phyloP scores from a whole-genome alignment of 441 rosid species.

The Corymbia calophylla region DNA sequence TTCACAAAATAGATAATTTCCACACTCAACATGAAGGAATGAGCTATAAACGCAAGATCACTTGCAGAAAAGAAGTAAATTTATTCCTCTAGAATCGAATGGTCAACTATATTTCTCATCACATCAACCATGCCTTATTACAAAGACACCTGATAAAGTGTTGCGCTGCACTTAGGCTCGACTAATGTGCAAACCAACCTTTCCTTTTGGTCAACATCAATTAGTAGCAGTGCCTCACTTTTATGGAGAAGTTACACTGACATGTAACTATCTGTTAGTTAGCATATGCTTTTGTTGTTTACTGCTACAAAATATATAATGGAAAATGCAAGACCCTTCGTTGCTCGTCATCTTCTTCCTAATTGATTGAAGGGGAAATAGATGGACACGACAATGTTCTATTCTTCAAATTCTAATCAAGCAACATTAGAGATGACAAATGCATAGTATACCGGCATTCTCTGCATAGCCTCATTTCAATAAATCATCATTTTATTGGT shows the following conservation, averaged over 20 bases:
- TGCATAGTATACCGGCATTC: background rate
- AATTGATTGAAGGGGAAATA: background rate
- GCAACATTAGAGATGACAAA: background rate
- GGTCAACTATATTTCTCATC: background rate
- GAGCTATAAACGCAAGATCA: background rate
- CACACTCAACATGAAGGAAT: background rate
- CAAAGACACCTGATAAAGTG: background rate
- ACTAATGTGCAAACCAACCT: background rate
- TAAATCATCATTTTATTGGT: background rate
- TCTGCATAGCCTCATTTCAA: background rate
- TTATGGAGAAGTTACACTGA: background rate
- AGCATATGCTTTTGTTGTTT: background rate
- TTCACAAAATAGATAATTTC: background rate
- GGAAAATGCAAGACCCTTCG: background rate
- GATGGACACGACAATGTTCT: background rate
- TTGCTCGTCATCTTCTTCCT: background rate
- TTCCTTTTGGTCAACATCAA: background rate
- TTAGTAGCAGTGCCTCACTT: background rate
- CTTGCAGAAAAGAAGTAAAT: background rate
- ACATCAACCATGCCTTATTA: background rate
- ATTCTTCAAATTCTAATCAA: background rate
- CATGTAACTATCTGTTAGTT: background rate
- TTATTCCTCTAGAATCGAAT: background rate
- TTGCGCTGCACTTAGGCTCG: background rate
- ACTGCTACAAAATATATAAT: background rate